These are phyloP conservation scores for Croton setiger DNA, from an alignment of 441 rosid genomes.

Conservation along the genomic window DNA sequence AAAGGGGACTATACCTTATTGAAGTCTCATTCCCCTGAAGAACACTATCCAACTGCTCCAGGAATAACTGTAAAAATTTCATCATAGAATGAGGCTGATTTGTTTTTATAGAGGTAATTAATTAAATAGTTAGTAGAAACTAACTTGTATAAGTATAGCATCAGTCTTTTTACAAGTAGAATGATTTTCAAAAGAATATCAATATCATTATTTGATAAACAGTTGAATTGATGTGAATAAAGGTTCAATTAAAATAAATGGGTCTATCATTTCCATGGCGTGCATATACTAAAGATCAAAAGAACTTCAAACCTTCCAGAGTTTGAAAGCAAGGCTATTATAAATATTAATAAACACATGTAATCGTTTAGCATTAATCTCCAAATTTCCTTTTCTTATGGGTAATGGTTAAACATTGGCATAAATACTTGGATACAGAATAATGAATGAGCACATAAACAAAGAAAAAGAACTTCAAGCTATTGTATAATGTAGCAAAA, in stretches of 20 bases:
- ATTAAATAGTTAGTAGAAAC: conserved; percentile 1
- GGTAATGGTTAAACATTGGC: not conserved
- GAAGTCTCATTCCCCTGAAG: conserved; percentile 77
- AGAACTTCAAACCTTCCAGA: conserved; percentile 4
- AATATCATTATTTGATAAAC: not conserved
- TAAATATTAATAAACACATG: not conserved
- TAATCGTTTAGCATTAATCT: not conserved
- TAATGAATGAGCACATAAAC: not conserved
- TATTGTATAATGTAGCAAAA: not conserved
- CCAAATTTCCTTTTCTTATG: not conserved
- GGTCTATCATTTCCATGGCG: not conserved
- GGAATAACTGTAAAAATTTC: conserved; percentile 60
- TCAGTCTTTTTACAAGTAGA: not conserved
- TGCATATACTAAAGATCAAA: not conserved
- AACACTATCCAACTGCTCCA: conserved; percentile 84
- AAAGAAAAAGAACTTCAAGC: not conserved
- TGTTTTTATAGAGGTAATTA: not conserved
- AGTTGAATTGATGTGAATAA: not conserved
- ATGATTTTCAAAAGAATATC: not conserved
- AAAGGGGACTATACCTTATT: conserved; percentile 49
- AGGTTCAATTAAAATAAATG: not conserved
- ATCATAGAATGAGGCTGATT: not conserved
- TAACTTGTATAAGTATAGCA: not conserved
- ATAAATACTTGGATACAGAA: not conserved
- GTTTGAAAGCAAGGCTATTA: not conserved